Evolutionary conservation across 805 yeast genomes (phyloP), one percentile per base, ranked within the genome.

Genomic region (Candida corydali): DNA sequence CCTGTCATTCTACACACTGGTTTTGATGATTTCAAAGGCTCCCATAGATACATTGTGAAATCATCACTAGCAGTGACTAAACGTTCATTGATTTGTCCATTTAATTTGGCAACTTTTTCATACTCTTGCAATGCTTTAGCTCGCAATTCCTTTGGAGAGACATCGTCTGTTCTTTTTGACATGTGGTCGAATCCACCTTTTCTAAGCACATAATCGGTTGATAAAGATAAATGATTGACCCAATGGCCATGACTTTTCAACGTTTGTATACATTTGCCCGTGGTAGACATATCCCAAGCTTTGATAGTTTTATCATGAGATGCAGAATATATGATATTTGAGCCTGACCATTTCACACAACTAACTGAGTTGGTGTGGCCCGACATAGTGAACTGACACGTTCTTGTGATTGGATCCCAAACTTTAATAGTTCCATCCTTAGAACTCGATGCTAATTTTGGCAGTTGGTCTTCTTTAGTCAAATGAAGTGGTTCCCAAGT

Each of bases 41-140:
- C 94, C 98, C 98, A 93, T 42, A 93, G 62, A 49, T 83, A 93
- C 97, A 93, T 93, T 17, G 98, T 93, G 63, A 91, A 91, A 63
- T 93, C 98, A 56, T 93, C 98, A 56, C 89, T 78, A 9, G 97
- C 98, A 11, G 97, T 87, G 3, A 88, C 96, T 59, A 93, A 75
- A 46, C 95, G 69, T 59, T 91, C 98, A 20, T 67, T 62, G 12
- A 65, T 47, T 15, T 58, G 55, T 5, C 86, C 86, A 12, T 72
- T 70, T n/a, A 72, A 50, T 37, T 70, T 69, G 12, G 86, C 81
- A 26, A 77, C 79, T 49, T 78, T 77, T 39, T 78, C 80, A 57
- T 76, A 84, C 38, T 77, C 69, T 38, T 65, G 69, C 41, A 66
- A 58, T 3, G 96, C 95, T 37, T 66, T 68, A 3, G 61, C 60